A percentile compares a stretch with the other conserved stretches of the same genome.
Conservation (phyloP, 805 yeast genomes). For the Metschnikowia arizonensis region DNA sequence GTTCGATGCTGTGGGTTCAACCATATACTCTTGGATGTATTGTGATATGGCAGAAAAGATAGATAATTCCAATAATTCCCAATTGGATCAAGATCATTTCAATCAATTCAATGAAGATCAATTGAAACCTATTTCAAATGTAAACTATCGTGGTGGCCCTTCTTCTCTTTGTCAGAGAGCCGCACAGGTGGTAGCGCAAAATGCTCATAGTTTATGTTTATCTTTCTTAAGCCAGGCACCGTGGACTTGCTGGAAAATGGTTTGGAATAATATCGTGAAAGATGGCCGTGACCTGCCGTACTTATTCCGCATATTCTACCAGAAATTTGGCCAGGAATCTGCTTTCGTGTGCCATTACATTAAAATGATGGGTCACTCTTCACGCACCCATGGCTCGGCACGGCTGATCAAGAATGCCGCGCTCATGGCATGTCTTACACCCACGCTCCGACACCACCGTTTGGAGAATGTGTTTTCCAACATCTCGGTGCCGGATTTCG, state of each 20-base stretch:
- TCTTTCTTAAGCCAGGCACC: slow-evolving; percentile 23
- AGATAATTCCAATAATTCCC: too few species aligned
- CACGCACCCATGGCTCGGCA: slow-evolving; percentile 1
- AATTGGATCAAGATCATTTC: too few species aligned
- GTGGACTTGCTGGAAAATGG: slow-evolving; percentile 27
- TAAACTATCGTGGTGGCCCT: too few species aligned
- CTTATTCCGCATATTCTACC: slow-evolving; percentile 28
- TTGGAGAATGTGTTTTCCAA: slow-evolving; percentile 35
- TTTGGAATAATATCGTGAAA: slow-evolving; percentile 30
- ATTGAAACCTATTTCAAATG: too few species aligned
- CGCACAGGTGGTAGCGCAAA: slow-evolving; percentile 27
- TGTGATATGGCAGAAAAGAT: not conserved
- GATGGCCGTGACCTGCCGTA: slow-evolving; percentile 28
- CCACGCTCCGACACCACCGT: slow-evolving; percentile 24
- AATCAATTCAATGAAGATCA: too few species aligned
- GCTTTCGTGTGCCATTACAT: slow-evolving; percentile 25
- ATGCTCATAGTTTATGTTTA: slow-evolving; percentile 22
- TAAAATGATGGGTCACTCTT: not conserved
- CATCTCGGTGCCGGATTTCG: slow-evolving; percentile 23
- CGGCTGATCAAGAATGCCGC: slow-evolving; percentile 9
- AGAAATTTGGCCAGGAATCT: slow-evolving; percentile 14
- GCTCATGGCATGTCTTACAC: slow-evolving; percentile 15
- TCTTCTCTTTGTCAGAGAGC: slow-evolving; percentile 19
- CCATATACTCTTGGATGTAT: slow-evolving; percentile 18
- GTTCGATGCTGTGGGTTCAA: slow-evolving; percentile 17